Evolutionary conservation across 164 flowering plant species (phyloP), one percentile per base, ranked within the genome.

Genomic region (Stephania cephalantha): DNA sequence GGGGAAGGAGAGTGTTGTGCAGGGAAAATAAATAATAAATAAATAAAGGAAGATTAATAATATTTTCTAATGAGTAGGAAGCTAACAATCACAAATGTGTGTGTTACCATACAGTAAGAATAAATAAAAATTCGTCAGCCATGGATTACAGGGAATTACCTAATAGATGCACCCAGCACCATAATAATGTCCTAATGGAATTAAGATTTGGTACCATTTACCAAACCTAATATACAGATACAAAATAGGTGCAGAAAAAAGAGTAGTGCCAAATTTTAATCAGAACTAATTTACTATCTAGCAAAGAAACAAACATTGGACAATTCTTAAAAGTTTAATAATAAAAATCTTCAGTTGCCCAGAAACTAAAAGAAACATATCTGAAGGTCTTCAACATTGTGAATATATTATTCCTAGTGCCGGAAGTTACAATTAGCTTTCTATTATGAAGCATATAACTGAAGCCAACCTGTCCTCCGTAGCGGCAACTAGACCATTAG

Each of bases 391-490:
- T 30, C 31, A 64, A 29, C 44, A 68, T n/a, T 65, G 5, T 30
- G 18, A 35, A 68, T 35, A 30, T 68, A 68, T 68, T 35, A 31
- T 68, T 68, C 42, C 45, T 46, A 29, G 61, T 25, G 5, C 69
- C 30, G 0, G 15, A 66, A 30, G 22, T 8, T 25, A 25, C 11
- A 12, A 66, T 13, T 11, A 53, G 7, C 10, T 25, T 53, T 4
- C 18, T 20, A 52, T 20, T 31, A 6, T 8, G 48, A 58, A 31
- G 25, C 12, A 31, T 5, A 63, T 45, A 77, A 18, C 15, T 12
- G 13, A 30, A 72, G 81, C 85, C 46, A 74, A 94, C 99, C 98
- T 91, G 71, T 94, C 99, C 82, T 96, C 99, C 76, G 90, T 88
- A n/a, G 92, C 97, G 65, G 95, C 79, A 84, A 90, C 80, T 68